Evolutionary conservation across 139 green algal genomes (phyloP).

Genomic region (Desmodesmus armatus): DNA sequence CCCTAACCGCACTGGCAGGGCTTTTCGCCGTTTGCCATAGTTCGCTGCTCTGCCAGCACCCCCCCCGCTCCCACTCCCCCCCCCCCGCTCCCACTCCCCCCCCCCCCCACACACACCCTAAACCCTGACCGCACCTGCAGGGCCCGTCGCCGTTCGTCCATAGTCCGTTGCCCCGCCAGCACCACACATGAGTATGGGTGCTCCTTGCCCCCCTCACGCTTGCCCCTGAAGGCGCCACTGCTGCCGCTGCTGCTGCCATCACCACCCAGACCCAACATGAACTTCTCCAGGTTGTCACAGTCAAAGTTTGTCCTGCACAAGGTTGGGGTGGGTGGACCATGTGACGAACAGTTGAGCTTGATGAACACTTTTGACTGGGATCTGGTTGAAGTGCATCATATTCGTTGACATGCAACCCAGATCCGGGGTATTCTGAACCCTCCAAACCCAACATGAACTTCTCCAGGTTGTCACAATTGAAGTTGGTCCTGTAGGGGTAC

Average conservation of each 20-base stretch:
- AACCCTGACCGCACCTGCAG: conserved; percentile 55
- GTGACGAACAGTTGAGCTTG: too few species aligned
- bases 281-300: conserved; percentile 85
- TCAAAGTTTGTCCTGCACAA: conserved; percentile 86
- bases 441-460: conserved; percentile 70
- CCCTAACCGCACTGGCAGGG: too few species aligned
- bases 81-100: too few species aligned
- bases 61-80: too few species aligned
- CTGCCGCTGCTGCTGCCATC: conserved; percentile 6
- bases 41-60: too few species aligned
- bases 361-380: too few species aligned
- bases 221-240: conserved; percentile 41
- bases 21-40: too few species aligned
- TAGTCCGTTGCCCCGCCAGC: conserved; percentile 73
- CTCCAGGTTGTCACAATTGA: conserved; percentile 87
- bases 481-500: conserved; percentile 84
- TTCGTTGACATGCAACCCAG: too few species aligned
- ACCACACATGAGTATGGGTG: conserved; percentile 83
- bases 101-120: too few species aligned
- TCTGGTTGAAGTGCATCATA: too few species aligned
- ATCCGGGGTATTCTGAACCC: too few species aligned
- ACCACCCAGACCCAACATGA: conserved; percentile 67
- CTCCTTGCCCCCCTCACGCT: conserved; percentile 70
- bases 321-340: too few species aligned
- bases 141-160: conserved; percentile 77